These are phyloP conservation scores for Bryoerythrophyllum caledonicum DNA, from an alignment of 225 moss, liverwort and hornwort genomes.

Conservation along the genomic window DNA sequence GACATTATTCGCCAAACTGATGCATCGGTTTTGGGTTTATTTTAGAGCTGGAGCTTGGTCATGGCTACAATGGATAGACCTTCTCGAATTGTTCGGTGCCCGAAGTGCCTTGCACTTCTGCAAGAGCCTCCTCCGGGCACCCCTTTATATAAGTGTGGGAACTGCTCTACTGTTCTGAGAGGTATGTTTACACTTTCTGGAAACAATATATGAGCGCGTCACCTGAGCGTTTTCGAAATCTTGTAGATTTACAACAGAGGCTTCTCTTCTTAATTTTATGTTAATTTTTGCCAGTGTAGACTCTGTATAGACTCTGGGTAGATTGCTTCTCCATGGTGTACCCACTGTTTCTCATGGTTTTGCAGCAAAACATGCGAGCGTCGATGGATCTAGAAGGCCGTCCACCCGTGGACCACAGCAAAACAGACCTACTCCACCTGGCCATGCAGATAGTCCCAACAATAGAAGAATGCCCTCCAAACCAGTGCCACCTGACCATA, in stretches of 20 bases:
- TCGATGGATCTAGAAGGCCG: conserved; percentile 31
- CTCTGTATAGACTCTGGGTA: no score
- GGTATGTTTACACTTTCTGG: conserved; percentile 29
- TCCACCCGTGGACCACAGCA: conserved; percentile 29
- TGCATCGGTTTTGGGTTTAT: conserved; percentile 18
- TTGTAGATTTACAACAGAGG: not conserved
- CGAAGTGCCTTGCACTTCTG: conserved; percentile 62
- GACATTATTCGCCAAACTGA: not conserved
- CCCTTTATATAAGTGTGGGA: conserved; percentile 63
- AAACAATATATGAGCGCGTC: not conserved
- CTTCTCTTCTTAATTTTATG: not conserved
- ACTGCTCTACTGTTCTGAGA: conserved; percentile 58
- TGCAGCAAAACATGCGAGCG: conserved; percentile 54
- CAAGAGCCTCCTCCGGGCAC: conserved; percentile 61
- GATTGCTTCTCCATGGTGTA: conserved; percentile 14
- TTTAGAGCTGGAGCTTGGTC: conserved; percentile 33
- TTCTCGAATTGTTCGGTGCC: conserved; percentile 60
- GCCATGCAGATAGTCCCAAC: conserved; percentile 27
- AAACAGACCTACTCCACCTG: conserved; percentile 33
- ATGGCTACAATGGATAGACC: conserved; percentile 53
- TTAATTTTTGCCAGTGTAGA: not conserved
- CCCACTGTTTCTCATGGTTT: conserved; percentile 15
- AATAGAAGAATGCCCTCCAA: conserved; percentile 26
- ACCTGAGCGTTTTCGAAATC: not conserved
- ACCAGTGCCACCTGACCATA: conserved; percentile 19